Base-by-base conservation (phyloP, 495 filamentous ascomycete genomes). In the Evansstolkia leycettana region DNA sequence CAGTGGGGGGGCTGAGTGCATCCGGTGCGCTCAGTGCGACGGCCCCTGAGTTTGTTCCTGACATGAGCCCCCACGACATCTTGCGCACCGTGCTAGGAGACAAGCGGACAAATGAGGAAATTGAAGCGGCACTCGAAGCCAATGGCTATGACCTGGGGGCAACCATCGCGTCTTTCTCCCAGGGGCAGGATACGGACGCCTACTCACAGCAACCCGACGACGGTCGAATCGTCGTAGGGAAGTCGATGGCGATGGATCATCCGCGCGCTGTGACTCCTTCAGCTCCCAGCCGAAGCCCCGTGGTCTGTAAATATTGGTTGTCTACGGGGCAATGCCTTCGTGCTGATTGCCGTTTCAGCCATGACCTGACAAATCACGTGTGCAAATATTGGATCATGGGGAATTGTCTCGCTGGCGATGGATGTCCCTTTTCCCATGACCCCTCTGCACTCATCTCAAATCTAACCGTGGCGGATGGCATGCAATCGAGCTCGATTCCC, bases 321-420 rank as follows among this genome's bases (percentile, higher is more conserved):
- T 86, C 88, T 10, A 89, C 79, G 12, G 92, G 92, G 4, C 78
- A 84, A 51, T 99, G 92, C 49, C 75, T 94, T 19, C 75, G 92
- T 19, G 89, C 89, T 33, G 92, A 99, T 50, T 99, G 92, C 47
- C 78, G 88, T 32, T 99, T 95, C 58, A 94, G 87, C 42, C 92
- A 99, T 59, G 92, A 99, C 50, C 64, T 92, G 20, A 93, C 84
- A 43, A 89, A 78, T 45, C 90, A 94, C 42, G 75, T 99, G 38
- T 99, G 92, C 88, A 99, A 96, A 55, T 95, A 95, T 48, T 99
- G 89, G 87, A 71, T 96, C 26, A 87, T 82, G 67, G 92, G 92
- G 7, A 94, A 89, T 47, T 99, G 92, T 53, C 72, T 99, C 28
- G 92, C 92, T 17, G 90, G 90, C 27, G 78, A 85, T 38, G 85